These are phyloP conservation scores for Chaetomium fimeti DNA, from an alignment of 495 filamentous ascomycete genomes.

Conservation along the genomic window DNA sequence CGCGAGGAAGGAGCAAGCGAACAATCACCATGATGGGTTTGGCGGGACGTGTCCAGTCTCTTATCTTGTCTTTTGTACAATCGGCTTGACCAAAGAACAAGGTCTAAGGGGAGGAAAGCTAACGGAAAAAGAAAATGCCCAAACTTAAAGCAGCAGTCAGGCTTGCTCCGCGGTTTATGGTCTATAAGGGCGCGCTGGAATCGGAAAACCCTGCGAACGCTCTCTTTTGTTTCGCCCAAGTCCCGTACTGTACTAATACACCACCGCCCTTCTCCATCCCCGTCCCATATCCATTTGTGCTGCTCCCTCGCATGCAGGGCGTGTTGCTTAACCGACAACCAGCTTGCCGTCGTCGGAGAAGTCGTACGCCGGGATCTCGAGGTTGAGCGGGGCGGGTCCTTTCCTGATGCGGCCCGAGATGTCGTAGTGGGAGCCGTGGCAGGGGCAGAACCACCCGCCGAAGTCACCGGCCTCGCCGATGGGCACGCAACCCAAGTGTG, in stretches of 20 bases:
- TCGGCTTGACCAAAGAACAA: constrained; percentile 17
- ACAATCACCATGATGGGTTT: neutral
- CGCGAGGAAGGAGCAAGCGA: neutral
- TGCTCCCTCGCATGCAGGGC: neutral
- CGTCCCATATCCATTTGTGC: neutral
- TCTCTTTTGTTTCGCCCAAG: constrained; percentile 22
- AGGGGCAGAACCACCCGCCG: constrained; percentile 99
- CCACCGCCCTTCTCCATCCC: neutral
- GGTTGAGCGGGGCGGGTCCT: constrained; percentile 93
- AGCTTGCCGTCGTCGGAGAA: constrained; percentile 78
- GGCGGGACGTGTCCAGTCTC: constrained; percentile 3
- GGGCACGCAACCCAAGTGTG: constrained; percentile 96
- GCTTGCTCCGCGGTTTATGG: constrained; percentile 25
- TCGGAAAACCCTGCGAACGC: constrained; percentile 19
- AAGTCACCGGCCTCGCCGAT: constrained; percentile 98
- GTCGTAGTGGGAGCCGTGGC: constrained; percentile 99
- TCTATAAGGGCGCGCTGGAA: constrained; percentile 29
- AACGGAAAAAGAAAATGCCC: constrained; percentile 6
- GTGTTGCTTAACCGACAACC: constrained; percentile 66
- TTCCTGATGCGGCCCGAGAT: constrained; percentile 95
- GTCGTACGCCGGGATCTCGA: constrained; percentile 89
- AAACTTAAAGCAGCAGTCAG: constrained; percentile 20
- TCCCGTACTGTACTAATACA: constrained; percentile 30
- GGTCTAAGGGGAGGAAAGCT: constrained; percentile 23
- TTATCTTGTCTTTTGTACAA: constrained; percentile 26